phyloP scores from a whole-genome alignment of 345 rosid genomes.

The Sisymbrium altissimum region DNA sequence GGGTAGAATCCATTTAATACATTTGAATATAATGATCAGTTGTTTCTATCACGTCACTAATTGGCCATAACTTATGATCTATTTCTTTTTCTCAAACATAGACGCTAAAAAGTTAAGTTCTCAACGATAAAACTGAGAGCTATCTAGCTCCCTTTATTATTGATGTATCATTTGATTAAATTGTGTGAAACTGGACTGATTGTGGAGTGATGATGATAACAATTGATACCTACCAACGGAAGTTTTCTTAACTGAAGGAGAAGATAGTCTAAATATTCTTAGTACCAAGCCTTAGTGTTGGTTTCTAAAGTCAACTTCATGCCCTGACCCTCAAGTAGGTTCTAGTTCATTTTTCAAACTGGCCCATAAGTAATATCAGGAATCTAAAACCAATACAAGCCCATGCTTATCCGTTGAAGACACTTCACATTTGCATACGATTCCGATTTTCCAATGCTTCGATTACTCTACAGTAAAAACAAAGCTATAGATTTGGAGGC shows the following conservation, averaged over 20 bases:
- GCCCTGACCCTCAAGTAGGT: not conserved
- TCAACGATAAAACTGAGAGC: not conserved
- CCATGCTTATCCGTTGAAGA: not conserved
- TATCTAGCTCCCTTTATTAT: not conserved
- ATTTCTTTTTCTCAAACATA: not conserved
- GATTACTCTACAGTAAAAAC: not conserved
- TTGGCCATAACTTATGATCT: not conserved
- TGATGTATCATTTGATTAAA: not conserved
- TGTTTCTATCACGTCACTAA: not conserved
- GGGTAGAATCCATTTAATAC: not conserved
- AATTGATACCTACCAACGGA: conserved; percentile 16
- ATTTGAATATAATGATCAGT: not conserved
- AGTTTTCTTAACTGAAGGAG: conserved; percentile 19
- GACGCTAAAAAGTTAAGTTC: not conserved
- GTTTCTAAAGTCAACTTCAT: not conserved
- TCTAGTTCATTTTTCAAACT: not conserved
- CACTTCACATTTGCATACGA: not conserved
- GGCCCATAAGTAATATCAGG: not conserved
- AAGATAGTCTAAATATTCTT: conserved; percentile 28
- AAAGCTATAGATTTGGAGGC: not conserved
- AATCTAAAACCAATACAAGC: not conserved
- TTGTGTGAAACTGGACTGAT: not conserved
- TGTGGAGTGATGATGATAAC: conserved; percentile 22
- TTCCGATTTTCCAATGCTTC: not conserved
- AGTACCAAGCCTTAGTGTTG: not conserved